These are phyloP conservation scores for Syzygium grande DNA, from an alignment of 345 rosid species.

Conservation along the genomic window DNA sequence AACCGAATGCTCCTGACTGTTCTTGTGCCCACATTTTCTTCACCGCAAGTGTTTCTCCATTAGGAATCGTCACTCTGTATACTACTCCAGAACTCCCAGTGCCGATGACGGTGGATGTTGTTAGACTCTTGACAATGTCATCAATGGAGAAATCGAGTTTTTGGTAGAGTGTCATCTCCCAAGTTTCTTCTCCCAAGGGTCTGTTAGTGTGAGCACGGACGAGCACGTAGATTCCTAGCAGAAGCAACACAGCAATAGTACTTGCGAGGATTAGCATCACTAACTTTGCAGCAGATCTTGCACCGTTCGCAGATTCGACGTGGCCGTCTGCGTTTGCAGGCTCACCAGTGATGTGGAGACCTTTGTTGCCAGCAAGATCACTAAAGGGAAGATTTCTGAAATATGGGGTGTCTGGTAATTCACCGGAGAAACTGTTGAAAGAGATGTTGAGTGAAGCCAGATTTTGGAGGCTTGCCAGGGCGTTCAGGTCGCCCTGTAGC, in stretches of 20 bases:
- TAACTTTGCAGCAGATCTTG: conserved; percentile 42
- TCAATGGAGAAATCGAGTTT: conserved; percentile 79
- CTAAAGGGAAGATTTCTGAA: conserved; percentile 68
- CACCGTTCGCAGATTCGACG: conserved; percentile 12
- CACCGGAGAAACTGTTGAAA: conserved; percentile 83
- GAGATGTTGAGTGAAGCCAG: conserved; percentile 88
- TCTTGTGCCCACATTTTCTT: conserved; percentile 92
- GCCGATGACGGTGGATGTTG: conserved; percentile 81
- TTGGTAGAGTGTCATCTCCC: conserved; percentile 83
- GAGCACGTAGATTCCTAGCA: conserved; percentile 55
- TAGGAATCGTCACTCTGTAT: conserved; percentile 53
- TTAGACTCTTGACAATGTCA: conserved; percentile 47
- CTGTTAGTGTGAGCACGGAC: conserved; percentile 31
- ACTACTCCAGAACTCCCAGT: conserved; percentile 98
- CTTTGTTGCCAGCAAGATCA: conserved; percentile 59
- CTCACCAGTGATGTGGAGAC: conserved; percentile 42
- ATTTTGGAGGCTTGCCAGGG: conserved; percentile 58
- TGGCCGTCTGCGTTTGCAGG: conserved; percentile 28
- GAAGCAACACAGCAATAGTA: conserved; percentile 53
- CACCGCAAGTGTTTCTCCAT: conserved; percentile 77
- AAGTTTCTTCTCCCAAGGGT: conserved; percentile 33
- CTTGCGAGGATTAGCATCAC: conserved; percentile 61
- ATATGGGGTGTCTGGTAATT: conserved; percentile 71
- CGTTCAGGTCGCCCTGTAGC: conserved; percentile 51
- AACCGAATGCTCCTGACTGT: conserved; percentile 69